Evolutionary conservation across 768 basidiomycete species (phyloP), one percentile per base, ranked within the genome.

Genomic region (Pleurotus pulmonarius): DNA sequence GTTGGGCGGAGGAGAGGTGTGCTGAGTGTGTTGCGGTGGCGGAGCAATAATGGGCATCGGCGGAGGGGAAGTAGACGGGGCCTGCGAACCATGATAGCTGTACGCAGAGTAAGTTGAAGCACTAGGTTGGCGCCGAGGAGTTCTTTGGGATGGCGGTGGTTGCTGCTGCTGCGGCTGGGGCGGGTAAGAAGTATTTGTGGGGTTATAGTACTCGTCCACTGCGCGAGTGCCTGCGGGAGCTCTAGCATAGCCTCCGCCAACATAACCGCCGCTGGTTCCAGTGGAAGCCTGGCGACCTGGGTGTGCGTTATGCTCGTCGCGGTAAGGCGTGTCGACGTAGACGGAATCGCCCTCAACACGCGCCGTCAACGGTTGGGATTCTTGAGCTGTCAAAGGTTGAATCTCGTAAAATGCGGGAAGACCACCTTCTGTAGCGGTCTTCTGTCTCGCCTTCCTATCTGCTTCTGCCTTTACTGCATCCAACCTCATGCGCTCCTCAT

Each of bases 381-480:
- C 91, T 37, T 82, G 73, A 34, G 41, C 43, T 9, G 51, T 40
- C 20, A 52, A n/a, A 18, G 51, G 51, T 29, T 52, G 51, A 5
- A 18, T 52, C 51, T 52, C 51, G 38, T 39, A 52, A 71, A 93
- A 90, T 7, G 87, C 80, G 8, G 91, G 90, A 1, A 94, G 67
- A 15, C 92, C 92, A 55, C 74, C 74, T 71, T 91, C 90, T 12
- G 72, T 71, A 41, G 71, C 71, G 7, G 77, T 73, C 58, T 73
- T 74, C 60, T 85, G 85, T 34, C 78, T 78, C 11, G 87, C 87
- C 67, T 92, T 93, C 59, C 92, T 81, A 62, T 94, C 91, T 5
- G 82, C 86, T 66, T 93, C 92, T 7, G 92, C 91, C 65, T 91
- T 92, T 62, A 94, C 84, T 13, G 91, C 91, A 60, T 92, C 90